Conservation (phyloP, 2,329 filamentous ascomycete species). For the Pseudocercospora crystallina region DNA sequence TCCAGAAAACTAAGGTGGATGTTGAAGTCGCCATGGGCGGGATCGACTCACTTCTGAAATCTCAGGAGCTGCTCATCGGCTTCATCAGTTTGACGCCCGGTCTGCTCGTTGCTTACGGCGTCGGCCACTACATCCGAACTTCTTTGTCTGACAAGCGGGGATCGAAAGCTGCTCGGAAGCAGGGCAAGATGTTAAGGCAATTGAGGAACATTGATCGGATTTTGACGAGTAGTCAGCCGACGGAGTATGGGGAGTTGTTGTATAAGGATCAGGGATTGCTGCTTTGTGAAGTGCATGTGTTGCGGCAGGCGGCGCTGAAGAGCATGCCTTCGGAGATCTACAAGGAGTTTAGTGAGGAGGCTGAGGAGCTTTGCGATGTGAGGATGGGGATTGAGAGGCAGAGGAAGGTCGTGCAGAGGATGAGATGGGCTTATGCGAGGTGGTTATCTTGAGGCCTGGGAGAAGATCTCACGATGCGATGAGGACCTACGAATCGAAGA, state of each 20-base stretch:
- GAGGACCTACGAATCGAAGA: too few species aligned
- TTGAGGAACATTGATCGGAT: slow-evolving; percentile 83
- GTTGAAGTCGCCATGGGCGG: slow-evolving; percentile 94
- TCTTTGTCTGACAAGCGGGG: slow-evolving; percentile 71
- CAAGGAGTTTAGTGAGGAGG: slow-evolving; percentile 83
- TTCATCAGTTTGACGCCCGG: slow-evolving; percentile 93
- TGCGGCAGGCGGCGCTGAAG: slow-evolving; percentile 66
- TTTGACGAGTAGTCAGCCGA: slow-evolving; percentile 52
- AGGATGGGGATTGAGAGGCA: slow-evolving; percentile 74
- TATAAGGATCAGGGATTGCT: slow-evolving; percentile 93
- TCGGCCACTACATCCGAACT: slow-evolving; percentile 68
- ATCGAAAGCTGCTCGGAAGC: slow-evolving; percentile 61
- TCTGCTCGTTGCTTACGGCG: slow-evolving; percentile 78
- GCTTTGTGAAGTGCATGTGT: slow-evolving; percentile 82
- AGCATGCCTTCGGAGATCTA: slow-evolving; percentile 73
- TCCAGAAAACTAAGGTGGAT: slow-evolving; percentile 99
- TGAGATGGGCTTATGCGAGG: slow-evolving; percentile 85
- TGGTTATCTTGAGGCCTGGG: slow-evolving; percentile 51
- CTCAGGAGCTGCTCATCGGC: slow-evolving; percentile 96
- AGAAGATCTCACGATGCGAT: too few species aligned
- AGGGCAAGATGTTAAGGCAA: slow-evolving; percentile 71
- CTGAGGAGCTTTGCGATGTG: slow-evolving; percentile 81
- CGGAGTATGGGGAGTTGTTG: slow-evolving; percentile 71
- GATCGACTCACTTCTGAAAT: slow-evolving; percentile 91
- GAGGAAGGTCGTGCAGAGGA: slow-evolving; percentile 74